Conservation (phyloP, 306 rosid genomes). For the Malus asiatica region DNA sequence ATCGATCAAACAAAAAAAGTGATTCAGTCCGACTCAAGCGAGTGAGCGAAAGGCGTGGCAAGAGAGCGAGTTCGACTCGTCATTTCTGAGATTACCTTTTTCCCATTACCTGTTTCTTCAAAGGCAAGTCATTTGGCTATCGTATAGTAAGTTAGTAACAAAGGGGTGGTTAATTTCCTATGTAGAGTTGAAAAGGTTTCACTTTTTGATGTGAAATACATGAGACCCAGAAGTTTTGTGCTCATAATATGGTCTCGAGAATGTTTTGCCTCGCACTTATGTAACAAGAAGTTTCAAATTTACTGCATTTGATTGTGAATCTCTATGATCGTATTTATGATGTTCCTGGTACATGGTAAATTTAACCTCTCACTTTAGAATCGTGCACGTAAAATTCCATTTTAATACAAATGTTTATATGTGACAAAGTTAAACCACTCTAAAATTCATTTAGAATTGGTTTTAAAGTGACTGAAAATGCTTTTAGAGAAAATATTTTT, state of each 20-base stretch:
- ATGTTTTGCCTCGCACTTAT: no score
- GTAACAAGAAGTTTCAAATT: no score
- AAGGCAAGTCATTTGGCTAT: constrained; percentile 12
- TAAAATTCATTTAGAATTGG: no score
- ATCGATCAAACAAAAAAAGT: not conserved
- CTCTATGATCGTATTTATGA: no score
- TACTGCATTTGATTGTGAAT: no score
- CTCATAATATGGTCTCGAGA: not conserved
- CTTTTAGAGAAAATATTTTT: no score
- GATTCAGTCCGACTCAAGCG: no score
- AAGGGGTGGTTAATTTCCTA: not conserved
- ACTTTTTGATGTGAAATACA: not conserved
- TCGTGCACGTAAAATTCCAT: not conserved
- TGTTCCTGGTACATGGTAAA: not conserved
- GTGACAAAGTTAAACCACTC: no score
- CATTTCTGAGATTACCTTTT: constrained; percentile 3
- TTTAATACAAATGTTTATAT: no score
- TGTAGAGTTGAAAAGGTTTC: not conserved
- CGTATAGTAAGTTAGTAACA: not conserved
- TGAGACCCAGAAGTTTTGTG: not conserved
- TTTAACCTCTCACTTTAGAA: not conserved
- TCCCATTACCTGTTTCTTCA: constrained; percentile 7
- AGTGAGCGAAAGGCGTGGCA: no score
- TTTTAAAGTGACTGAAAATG: no score
- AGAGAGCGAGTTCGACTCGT: no score